Conservation (phyloP, 1,139 yeast species). For the Geotrichum carabidarum region DNA sequence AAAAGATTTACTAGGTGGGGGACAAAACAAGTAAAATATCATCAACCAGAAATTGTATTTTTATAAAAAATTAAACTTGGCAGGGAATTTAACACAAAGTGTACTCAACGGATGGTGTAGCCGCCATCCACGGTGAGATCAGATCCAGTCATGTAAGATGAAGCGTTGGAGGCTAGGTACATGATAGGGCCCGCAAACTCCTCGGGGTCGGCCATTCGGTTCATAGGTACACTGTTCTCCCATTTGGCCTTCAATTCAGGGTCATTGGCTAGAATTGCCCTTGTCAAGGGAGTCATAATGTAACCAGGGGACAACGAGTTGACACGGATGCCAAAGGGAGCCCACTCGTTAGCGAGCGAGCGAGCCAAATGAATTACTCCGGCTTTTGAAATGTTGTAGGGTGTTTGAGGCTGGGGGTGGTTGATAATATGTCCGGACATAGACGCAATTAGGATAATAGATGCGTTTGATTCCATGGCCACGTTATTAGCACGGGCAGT, state of each 20-base stretch:
- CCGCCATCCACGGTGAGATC: conserved; percentile 82
- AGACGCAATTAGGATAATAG: conserved; percentile 72
- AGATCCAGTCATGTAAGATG: conserved; percentile 78
- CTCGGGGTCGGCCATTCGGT: conserved; percentile 71
- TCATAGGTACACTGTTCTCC: conserved; percentile 65
- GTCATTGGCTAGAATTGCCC: conserved; percentile 52
- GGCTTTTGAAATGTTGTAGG: conserved; percentile 82
- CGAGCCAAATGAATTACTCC: conserved; percentile 74
- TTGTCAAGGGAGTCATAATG: conserved; percentile 61
- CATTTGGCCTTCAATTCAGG: conserved; percentile 50
- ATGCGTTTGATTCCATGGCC: conserved; percentile 42
- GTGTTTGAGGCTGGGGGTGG: conserved; percentile 78
- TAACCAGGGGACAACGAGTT: conserved; percentile 81
- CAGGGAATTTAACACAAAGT: background rate
- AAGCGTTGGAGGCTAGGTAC: conserved; percentile 66
- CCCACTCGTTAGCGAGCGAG: conserved; percentile 83
- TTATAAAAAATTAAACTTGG: background rate
- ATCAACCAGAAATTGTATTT: background rate
- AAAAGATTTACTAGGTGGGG: conserved; percentile 63
- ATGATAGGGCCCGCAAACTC: conserved; percentile 77
- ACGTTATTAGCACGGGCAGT: background rate
- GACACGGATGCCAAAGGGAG: conserved; percentile 68
- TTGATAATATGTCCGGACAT: conserved; percentile 84
- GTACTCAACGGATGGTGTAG: conserved; percentile 51
- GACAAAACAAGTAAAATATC: background rate